phyloP scores from a whole-genome alignment of 495 filamentous ascomycete genomes.

The Hyphodiscus hymeniophilus region DNA sequence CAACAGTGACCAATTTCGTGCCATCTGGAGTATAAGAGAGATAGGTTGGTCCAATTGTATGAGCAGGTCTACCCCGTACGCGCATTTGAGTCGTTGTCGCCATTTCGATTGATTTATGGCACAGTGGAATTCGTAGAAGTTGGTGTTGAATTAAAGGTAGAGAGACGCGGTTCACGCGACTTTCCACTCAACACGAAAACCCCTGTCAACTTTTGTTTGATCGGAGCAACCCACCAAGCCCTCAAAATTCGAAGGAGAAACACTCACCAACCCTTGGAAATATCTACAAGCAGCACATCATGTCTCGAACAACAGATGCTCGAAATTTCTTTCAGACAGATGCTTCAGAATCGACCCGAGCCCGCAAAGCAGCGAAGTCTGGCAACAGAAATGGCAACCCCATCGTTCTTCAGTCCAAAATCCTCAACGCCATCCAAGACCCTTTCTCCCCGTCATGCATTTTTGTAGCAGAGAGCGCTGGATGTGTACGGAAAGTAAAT shows the following conservation, averaged over 20 bases:
- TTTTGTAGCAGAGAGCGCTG: slow-evolving; percentile 77
- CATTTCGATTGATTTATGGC: slow-evolving; percentile 27
- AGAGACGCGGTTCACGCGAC: slow-evolving; percentile 15
- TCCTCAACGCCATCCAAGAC: slow-evolving; percentile 67
- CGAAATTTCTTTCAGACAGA: slow-evolving; percentile 88
- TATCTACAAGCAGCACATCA: slow-evolving; percentile 22
- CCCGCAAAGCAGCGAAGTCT: slow-evolving; percentile 71
- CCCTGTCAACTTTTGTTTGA: slow-evolving; percentile 10
- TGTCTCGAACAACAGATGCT: slow-evolving; percentile 58
- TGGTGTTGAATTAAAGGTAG: slow-evolving; percentile 7
- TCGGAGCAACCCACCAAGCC: too few relatives aligned
- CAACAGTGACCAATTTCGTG: slow-evolving; percentile 66
- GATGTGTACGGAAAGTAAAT: slow-evolving; percentile 60
- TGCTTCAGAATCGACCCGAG: slow-evolving; percentile 60
- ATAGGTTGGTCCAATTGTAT: slow-evolving; percentile 43
- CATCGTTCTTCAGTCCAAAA: slow-evolving; percentile 73
- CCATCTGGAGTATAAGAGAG: slow-evolving; percentile 50
- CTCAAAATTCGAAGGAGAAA: too few relatives aligned
- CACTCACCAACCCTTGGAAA: not conserved
- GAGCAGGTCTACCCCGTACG: slow-evolving; percentile 40
- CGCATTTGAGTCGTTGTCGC: slow-evolving; percentile 38
- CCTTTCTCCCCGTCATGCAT: slow-evolving; percentile 53
- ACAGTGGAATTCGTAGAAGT: not conserved
- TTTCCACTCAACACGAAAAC: slow-evolving; percentile 17
- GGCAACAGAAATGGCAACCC: slow-evolving; percentile 77